Evolutionary conservation across 225 moss, liverwort and hornwort genomes (phyloP).

Genomic region (Climacium dendroides): DNA sequence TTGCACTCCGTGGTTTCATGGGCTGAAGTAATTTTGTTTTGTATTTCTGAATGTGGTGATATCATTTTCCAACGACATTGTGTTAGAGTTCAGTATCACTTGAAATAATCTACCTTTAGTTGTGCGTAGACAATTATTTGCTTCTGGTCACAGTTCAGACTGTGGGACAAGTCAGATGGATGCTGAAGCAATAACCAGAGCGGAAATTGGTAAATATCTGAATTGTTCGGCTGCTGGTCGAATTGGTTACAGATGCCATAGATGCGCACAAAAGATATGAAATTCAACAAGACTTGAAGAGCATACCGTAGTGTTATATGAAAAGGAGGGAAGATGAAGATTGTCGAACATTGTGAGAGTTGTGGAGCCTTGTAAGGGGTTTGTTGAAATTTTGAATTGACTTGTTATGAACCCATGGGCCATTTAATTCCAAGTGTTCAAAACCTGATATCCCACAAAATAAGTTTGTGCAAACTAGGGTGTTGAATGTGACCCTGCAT

Average conservation of each 20-base stretch:
- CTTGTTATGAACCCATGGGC: background rate
- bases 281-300: background rate
- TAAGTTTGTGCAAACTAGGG: too few species aligned
- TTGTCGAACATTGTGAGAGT: background rate
- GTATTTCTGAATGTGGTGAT: background rate
- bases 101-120: background rate
- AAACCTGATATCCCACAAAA: too few species aligned
- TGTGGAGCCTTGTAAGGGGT: too few species aligned
- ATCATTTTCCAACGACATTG: background rate
- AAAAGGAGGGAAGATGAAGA: background rate
- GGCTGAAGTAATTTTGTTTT: background rate
- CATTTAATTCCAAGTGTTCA: too few species aligned
- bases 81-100: background rate
- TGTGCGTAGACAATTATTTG: background rate
- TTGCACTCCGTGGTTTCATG: background rate
- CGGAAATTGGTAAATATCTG: background rate
- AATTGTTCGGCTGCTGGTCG: background rate
- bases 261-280: too few species aligned
- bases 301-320: too few species aligned
- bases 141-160: background rate
- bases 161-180: background rate
- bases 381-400: background rate
- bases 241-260: background rate
- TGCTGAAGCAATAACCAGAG: background rate
- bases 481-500: too few species aligned